Conservation (phyloP, 2,329 filamentous ascomycete genomes). For the Beauveria medogensis region DNA sequence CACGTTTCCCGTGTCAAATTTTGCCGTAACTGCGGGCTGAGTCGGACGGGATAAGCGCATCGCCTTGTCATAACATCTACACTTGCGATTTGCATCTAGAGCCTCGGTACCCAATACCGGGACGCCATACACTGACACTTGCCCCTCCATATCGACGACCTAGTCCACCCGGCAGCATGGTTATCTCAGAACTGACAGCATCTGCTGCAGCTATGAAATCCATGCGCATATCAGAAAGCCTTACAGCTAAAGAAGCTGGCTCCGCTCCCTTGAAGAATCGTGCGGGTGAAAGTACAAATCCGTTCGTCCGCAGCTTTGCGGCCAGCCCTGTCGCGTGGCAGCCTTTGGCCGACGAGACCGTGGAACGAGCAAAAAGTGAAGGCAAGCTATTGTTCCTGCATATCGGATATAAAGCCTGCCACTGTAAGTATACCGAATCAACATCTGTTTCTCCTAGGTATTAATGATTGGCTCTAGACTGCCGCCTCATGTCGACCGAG, state of each 20-base stretch:
- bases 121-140: not conserved
- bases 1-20: not conserved
- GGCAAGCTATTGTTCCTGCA: conserved; percentile 90
- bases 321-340: conserved; percentile 89
- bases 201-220: conserved; percentile 27
- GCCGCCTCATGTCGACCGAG: conserved; percentile 86
- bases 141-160: not conserved
- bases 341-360: conserved; percentile 68
- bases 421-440: conserved; percentile 56
- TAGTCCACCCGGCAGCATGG: conserved; percentile 20
- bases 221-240: conserved; percentile 17
- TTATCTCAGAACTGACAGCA: conserved; percentile 30
- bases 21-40: not conserved
- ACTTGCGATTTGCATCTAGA: not conserved
- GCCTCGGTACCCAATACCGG: not conserved
- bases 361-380: conserved; percentile 67
- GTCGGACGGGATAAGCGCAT: not conserved
- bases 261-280: conserved; percentile 26
- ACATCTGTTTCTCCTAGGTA: not conserved
- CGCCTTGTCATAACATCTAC: not conserved
- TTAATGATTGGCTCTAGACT: conserved; percentile 41
- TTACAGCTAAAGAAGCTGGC: conserved; percentile 12
- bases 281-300: conserved; percentile 34
- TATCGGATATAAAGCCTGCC: conserved; percentile 91
- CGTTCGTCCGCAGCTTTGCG: conserved; percentile 62